phyloP scores from a whole-genome alignment of 2,329 filamentous ascomycete genomes.

The Aschersonia sp. region DNA sequence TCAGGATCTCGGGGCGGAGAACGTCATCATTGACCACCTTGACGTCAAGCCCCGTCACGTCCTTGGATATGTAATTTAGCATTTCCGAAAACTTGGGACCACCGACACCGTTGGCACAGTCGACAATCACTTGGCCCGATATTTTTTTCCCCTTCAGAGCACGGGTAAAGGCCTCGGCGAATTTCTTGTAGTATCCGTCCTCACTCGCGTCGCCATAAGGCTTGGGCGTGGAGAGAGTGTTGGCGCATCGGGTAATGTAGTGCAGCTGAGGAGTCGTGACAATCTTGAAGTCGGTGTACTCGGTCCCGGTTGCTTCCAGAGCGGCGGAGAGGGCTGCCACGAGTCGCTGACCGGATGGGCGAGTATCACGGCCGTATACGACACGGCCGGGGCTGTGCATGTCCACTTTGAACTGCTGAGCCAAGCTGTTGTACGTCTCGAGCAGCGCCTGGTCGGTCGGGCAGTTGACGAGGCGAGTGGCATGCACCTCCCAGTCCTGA shows the following conservation, averaged over 20 bases:
- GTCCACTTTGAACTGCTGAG: conserved; percentile 63
- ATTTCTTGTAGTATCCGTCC: conserved; percentile 88
- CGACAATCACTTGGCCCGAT: conserved; percentile 63
- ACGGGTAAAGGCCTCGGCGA: conserved; percentile 67
- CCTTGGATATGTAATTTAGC: conserved; percentile 63
- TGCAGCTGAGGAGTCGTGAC: conserved; percentile 96
- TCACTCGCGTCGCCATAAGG: conserved; percentile 84
- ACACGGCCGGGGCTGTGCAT: conserved; percentile 58
- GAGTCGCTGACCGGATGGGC: conserved; percentile 77
- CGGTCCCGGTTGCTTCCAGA: conserved; percentile 58
- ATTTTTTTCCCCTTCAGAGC: conserved; percentile 67
- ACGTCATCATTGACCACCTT: conserved; percentile 89
- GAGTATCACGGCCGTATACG: conserved; percentile 82
- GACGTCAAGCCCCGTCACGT: conserved; percentile 60
- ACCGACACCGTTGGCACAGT: conserved; percentile 94
- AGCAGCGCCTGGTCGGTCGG: conserved; percentile 59
- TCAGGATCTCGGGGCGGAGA: conserved; percentile 74
- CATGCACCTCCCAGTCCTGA: conserved; percentile 84
- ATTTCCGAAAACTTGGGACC: conserved; percentile 80
- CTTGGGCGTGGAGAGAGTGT: conserved; percentile 76
- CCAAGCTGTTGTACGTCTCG: conserved; percentile 61
- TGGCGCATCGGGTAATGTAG: conserved; percentile 87
- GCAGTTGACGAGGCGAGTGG: conserved; percentile 80
- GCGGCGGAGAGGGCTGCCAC: conserved; percentile 67
- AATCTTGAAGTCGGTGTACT: conserved; percentile 74